Base-by-base conservation (phyloP, 805 yeast genomes). In the Lachancea mirantina region DNA sequence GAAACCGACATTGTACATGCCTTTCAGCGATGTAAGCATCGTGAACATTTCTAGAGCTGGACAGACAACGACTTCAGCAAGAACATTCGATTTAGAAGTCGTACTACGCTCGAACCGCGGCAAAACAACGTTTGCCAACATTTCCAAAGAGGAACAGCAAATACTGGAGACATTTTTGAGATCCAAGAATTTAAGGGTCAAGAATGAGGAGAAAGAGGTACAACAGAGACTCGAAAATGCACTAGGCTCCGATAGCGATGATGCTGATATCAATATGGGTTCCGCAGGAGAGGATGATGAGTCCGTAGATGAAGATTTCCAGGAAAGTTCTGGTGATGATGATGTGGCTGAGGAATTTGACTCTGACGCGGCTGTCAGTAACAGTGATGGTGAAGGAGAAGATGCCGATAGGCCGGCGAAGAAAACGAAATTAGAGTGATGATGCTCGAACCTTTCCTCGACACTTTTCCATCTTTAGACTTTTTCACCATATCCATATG, bases 71-170 rank as follows among this genome's bases (percentile, higher is more conserved):
- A 69, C 84, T 1, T 64, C 78, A 2, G 80, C 94, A 19, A 76
- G 95, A 53, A 92, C 97, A 0, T 92, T 92, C 59, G 99, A 92
- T 60, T 64, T 92, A 63, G 92, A 89, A 45, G 74, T 92, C 32
- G 68, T 68, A 18, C 63, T 88, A 37, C 72, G 79, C 42, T 72
- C 75, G 24, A 77, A 80, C 25, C 67, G 70, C 28, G 78, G 75
- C 32, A 67, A 84, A 10, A 92, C 88, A 45, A 76, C 77, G 24
- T 89, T 92, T 59, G 94, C 95, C 43, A 84, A 84, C 50, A 82
- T 92, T 45, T 79, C 79, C 41, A 76, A 85, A 55, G 96, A 84
- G 42, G 98, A 92, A 53, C 97, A 88, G 58, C 75, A 72, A 31
- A 62, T 74, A 2, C 67, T 92, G 39, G 95, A 89, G 55, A 68